A percentile compares a stretch with the other conserved stretches of the same genome.
Evolutionary conservation across 2,329 filamentous ascomycete genomes (phyloP).

Genomic region (Alternaria brassicae): DNA sequence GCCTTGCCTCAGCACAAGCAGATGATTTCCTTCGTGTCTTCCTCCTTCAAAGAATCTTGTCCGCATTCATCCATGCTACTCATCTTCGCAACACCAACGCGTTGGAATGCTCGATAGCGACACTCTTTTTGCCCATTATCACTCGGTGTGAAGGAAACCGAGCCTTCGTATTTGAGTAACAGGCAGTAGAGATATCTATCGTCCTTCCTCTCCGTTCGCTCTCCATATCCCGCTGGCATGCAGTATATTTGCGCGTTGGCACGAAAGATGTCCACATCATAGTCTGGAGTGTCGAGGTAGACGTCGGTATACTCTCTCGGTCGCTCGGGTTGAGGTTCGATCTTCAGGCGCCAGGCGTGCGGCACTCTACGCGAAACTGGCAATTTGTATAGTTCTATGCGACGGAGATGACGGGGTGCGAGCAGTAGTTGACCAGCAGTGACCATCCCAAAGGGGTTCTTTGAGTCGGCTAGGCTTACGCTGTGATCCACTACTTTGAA

Average conservation of each 20-base stretch:
- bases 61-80: not conserved
- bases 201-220: not conserved
- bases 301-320: not conserved
- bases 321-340: not conserved
- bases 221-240: constrained; percentile 13
- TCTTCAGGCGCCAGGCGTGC: not conserved
- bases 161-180: constrained; percentile 3
- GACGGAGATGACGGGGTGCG: constrained; percentile 4
- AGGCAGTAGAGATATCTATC: constrained; percentile 5
- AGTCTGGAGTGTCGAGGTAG: constrained; percentile 7
- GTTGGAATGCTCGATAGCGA: not conserved
- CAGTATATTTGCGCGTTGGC: constrained; percentile 8
- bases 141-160: not conserved
- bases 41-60: not conserved
- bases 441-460: constrained; percentile 59
- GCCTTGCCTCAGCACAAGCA: not conserved
- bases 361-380: not conserved
- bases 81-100: constrained; percentile 3
- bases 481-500: constrained; percentile 47
- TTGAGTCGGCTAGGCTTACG: constrained; percentile 73
- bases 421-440: constrained; percentile 1
- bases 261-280: constrained; percentile 9
- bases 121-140: not conserved
- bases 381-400: not conserved
- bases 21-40: not conserved